Base-by-base conservation (phyloP, 768 basidiomycete species). In the Gyrodon lividus region DNA sequence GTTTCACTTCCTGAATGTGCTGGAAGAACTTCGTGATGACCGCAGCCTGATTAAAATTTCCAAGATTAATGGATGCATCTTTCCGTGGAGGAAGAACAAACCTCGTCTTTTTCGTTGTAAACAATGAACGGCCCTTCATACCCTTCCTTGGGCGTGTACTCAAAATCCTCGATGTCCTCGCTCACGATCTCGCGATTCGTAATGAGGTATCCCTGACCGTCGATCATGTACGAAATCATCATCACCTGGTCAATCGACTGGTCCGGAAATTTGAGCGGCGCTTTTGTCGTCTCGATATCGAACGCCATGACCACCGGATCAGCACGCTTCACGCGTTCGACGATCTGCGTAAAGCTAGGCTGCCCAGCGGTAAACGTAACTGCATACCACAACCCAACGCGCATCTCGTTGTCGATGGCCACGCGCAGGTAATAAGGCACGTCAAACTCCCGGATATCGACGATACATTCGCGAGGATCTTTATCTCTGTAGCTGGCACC, bases 221-320 rank as follows among this genome's bases (percentile, higher is more conserved):
- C 97, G 16, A 99, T 77, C 95, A 99, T 98, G 72, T 98, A 99
- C 39, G 97, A 99, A 57, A 99, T 98, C 97, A 99, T 99, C 96
- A 99, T 99, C 61, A 99, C 93, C 67, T 98, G 95, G 74, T 98
- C 97, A 22, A 92, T 86, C 6, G 84, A 81, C 59, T 94, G 88
- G 73, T 98, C 97, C 1, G 97, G 96, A 65, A 98, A 98, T 70
- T 98, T 98, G 61, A 98, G 83, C n/a, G 97, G 96, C n/a, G 92
- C 89, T 72, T 99, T 99, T 2, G 95, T 96, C 16, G 92, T 95
- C 70, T 99, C 97, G 65, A 99, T 99, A 83, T 98, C 97, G 68
- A 78, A 99, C 0, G 97, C 97, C 92, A 99, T 89, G 46, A 99
- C 94, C 38, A 99, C 94, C 0, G 97, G 97, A 63, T 99, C 97